These are phyloP conservation scores for Zygosaccharomyces pseudobailii DNA, from an alignment of 1,139 yeast species.

Conservation along the genomic window DNA sequence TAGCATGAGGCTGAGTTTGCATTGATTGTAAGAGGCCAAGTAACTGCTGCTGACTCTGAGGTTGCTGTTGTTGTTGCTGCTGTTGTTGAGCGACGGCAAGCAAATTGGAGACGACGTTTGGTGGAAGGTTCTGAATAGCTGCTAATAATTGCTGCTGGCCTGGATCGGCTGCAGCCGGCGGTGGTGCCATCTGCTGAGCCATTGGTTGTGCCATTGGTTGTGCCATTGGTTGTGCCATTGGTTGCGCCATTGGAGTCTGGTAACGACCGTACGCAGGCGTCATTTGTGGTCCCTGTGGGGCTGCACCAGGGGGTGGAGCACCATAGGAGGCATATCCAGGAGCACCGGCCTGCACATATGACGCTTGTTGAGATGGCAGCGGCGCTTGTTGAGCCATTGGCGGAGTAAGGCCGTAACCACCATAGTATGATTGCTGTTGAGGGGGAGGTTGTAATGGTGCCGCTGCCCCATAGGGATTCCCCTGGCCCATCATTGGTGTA, in stretches of 20 bases:
- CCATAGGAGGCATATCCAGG: constrained; percentile 15
- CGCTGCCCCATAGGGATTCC: constrained; percentile 13
- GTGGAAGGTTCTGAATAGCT: constrained; percentile 47
- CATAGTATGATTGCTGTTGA: constrained; percentile 27
- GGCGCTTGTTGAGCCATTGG: constrained; percentile 17
- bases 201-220: constrained; percentile 5
- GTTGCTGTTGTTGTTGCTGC: constrained; percentile 33
- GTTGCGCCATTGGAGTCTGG: constrained; percentile 24
- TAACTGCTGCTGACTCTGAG: constrained; percentile 26
- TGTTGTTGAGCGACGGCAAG: constrained; percentile 41
- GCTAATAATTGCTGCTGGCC: constrained; percentile 34
- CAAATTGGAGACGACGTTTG: constrained; percentile 48
- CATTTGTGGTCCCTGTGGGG: constrained; percentile 10
- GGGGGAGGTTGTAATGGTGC: constrained; percentile 25
- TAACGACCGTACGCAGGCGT: constrained; percentile 19
- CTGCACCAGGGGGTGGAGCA: constrained; percentile 12
- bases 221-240: constrained; percentile 16
- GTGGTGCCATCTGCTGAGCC: constrained; percentile 23
- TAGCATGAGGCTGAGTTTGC: constrained; percentile 18
- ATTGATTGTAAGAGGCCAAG: constrained; percentile 30
- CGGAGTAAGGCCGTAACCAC: constrained; percentile 23
- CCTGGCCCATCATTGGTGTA: constrained; percentile 11
- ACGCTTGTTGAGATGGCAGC: constrained; percentile 21
- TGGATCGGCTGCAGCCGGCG: constrained; percentile 29
- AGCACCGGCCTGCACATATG: constrained; percentile 18